Base-by-base conservation (phyloP, 2,329 filamentous ascomycete species). In the Monilinia aucupariae region DNA sequence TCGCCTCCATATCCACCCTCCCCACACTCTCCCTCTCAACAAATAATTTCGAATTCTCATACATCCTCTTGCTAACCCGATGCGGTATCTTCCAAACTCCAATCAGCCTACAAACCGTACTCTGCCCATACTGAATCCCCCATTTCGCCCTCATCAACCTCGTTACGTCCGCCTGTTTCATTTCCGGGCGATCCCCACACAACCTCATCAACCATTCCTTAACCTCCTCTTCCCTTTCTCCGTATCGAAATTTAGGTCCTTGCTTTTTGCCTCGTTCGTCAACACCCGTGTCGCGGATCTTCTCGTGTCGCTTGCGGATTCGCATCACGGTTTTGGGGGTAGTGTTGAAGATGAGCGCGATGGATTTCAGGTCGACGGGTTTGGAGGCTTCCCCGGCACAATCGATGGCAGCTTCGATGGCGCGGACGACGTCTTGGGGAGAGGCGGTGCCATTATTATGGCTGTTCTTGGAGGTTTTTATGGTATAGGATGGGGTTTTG, bases 301-400 rank as follows among this genome's bases (percentile, higher is more conserved):
- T 52, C 17, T 56, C 27, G 2, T 68, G 41, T 22, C 67, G 64
- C 48, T 60, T 53, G 6, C 56, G 60, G 49, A 68, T 69, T 7
- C 51, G 63, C 4, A 37, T 39, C 5, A 68, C 55, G 1, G 61
- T 61, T 60, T 59, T 34, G 39, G 65, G 67, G n/a, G 68, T 65
- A 3, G 59, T 66, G 53, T 60, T 62, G 58, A 64, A 69, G 9
- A 66, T 63, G 25, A 41, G 25, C 5, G 67, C 66, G 13, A 69
- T 67, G 17, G 34, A 39, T 43, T n/a, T 43, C 17, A 43, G 53
- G 39, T 56, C 39, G 17, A 32, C 20, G 10, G 43, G 12, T 37
- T 20, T 32, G 41, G 3, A 27, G 3, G 10, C n/a, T 50, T 59
- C 56, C 27, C 20, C 51, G 59, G 59, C 30, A 52, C 52, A 49